Base-by-base conservation (phyloP, 2,329 filamentous ascomycete species). In the Fonsecaea pedrosoi region DNA sequence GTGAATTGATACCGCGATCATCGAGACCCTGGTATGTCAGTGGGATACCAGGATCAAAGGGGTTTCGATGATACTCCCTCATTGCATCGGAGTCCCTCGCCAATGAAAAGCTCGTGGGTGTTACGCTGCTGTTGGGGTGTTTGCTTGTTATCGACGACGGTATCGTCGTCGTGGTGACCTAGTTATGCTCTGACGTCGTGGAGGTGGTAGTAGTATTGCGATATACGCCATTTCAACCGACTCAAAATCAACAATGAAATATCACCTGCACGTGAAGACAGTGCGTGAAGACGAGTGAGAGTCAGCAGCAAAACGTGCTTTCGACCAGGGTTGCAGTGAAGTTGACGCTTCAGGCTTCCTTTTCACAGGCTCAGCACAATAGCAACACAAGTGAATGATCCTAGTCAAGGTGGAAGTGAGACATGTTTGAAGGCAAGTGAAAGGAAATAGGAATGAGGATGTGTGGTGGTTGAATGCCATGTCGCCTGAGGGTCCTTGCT, bases 31-130 rank as follows among this genome's bases (percentile, higher is more conserved):
- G 45, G 18, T 50, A 50, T 25, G 13, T 1, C 2, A 18, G 15
- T 54, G 59, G 45, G 12, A 32, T 48, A 42, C 45, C 59, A 4
- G 59, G 48, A 34, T 61, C 59, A 35, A 40, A 61, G 34, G 45
- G 48, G 34, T 25, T 45, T 42, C 10, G 59, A 37, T 12, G 18
- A 4, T 25, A 25, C 15, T 40, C 18, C 59, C 18, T 15, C 59
- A 61, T 61, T 10, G 32, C 15, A 8, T 13, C 6, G 35, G 3
- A 35, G 2, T 7, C 40, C 30, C 10, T 38, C 38, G n/a, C 13
- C 35, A 40, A 15, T 6, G 56, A 45, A 25, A 37, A 32, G n/a
- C 25, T 9, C 7, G 56, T 3, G 32, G 56, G 25, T 9, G 40
- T 37, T 30, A 12, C 21, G 40, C 40, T 4, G 45, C 45, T 25